Conservation (phyloP, 495 filamentous ascomycete species). For the Tuber microsphaerosporum region DNA sequence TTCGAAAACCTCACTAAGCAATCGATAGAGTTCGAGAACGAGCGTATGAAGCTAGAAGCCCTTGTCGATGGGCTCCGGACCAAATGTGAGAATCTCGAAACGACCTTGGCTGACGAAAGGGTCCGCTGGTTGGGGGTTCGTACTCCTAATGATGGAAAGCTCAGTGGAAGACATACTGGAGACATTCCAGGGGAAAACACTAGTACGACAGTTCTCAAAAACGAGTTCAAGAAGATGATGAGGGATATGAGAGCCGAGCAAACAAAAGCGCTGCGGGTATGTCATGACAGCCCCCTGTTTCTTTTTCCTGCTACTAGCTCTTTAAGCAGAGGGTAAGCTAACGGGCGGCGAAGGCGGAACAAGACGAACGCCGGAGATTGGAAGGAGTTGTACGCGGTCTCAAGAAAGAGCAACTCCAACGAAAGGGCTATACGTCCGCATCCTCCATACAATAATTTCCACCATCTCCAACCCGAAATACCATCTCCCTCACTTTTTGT, state of each 20-base stretch:
- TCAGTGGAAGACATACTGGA: slow-evolving; percentile 45
- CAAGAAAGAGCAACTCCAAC: slow-evolving; percentile 39
- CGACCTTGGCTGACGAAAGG: slow-evolving; percentile 62
- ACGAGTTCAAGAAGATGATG: slow-evolving; percentile 90
- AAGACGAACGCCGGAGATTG: slow-evolving; percentile 38
- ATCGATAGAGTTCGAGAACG: slow-evolving; percentile 78
- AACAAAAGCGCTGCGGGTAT: slow-evolving; percentile 60
- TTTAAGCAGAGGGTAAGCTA: not conserved
- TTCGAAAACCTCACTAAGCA: slow-evolving; percentile 82
- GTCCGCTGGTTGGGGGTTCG: slow-evolving; percentile 61
- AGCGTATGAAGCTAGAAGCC: slow-evolving; percentile 67
- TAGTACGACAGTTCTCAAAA: slow-evolving; percentile 65
- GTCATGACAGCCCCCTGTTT: slow-evolving; percentile 35
- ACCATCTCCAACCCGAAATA: not conserved
- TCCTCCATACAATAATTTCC: slow-evolving; percentile 13
- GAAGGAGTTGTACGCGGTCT: slow-evolving; percentile 33
- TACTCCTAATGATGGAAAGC: slow-evolving; percentile 43
- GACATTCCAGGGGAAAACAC: slow-evolving; percentile 49
- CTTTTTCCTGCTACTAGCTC: not conserved
- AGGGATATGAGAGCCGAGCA: slow-evolving; percentile 67
- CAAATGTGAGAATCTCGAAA: slow-evolving; percentile 60
- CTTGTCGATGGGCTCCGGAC: slow-evolving; percentile 65
- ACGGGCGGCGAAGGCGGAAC: slow-evolving; percentile 30
- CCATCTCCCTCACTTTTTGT: not conserved
- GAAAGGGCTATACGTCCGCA: slow-evolving; percentile 27